Evolutionary conservation across 2,329 filamentous ascomycete genomes (phyloP).

Genomic region (Cladorrhinum sp.): DNA sequence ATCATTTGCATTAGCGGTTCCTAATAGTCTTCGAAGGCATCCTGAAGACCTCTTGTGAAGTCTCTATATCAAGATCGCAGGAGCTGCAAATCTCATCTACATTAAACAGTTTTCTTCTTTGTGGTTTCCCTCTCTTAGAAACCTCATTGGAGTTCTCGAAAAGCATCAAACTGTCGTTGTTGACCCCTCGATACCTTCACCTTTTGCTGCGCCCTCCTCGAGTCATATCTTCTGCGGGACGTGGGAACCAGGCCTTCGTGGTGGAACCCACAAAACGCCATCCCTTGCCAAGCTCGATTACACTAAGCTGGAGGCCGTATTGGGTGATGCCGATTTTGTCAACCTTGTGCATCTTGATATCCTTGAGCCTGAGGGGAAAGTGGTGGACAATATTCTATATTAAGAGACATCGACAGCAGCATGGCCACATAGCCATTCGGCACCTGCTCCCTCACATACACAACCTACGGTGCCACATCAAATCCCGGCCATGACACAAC

Average conservation of each 20-base stretch:
- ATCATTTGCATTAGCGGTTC: conserved; percentile 12
- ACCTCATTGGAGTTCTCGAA: conserved; percentile 11
- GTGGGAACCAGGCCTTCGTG: conserved; percentile 3
- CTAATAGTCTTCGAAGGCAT: conserved; percentile 5
- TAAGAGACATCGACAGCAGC: not conserved
- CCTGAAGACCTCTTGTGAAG: conserved; percentile 5
- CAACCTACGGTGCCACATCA: not conserved
- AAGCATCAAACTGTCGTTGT: not conserved
- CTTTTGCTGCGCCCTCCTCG: conserved; percentile 19
- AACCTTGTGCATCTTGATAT: not conserved
- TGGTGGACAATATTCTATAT: not conserved
- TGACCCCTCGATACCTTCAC: conserved; percentile 15
- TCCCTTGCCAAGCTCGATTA: conserved; percentile 1
- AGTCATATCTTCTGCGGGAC: conserved; percentile 8
- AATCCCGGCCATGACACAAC: not conserved
- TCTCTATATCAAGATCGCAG: conserved; percentile 12
- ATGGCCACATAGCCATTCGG: not conserved
- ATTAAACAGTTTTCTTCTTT: conserved; percentile 8
- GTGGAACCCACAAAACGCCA: not conserved
- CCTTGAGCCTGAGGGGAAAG: not conserved
- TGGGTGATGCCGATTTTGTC: not conserved
- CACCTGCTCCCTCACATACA: not conserved
- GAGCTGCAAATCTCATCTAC: conserved; percentile 9
- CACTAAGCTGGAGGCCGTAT: not conserved
- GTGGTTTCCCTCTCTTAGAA: conserved; percentile 18